phyloP scores from a whole-genome alignment of 2,329 filamentous ascomycete genomes.

The Plenodomus lindquistii region DNA sequence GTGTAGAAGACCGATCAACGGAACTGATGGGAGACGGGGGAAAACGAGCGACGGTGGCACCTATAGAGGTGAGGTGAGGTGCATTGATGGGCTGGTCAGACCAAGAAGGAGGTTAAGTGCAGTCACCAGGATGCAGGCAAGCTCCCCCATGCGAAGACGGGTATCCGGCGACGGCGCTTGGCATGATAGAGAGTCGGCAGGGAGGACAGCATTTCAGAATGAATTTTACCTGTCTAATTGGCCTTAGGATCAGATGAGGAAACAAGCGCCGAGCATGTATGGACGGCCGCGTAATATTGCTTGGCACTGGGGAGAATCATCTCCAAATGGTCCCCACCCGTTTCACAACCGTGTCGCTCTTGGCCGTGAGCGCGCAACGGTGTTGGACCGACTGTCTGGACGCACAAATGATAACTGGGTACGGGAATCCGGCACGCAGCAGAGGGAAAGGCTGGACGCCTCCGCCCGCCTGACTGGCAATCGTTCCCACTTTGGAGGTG shows the following conservation, averaged over 20 bases:
- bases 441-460: not conserved
- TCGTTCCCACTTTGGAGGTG: not conserved
- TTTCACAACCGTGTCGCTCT: slow-evolving; percentile 22
- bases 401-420: slow-evolving; percentile 1
- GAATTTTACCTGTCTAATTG: slow-evolving; percentile 21
- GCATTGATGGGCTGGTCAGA: slow-evolving; percentile 22
- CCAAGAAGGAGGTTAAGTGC: slow-evolving; percentile 29
- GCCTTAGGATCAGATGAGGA: slow-evolving; percentile 20
- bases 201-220: slow-evolving; percentile 21
- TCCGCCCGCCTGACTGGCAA: not conserved
- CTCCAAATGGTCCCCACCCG: slow-evolving; percentile 22
- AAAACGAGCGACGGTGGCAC: slow-evolving; percentile 24
- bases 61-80: slow-evolving; percentile 32
- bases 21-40: slow-evolving; percentile 13
- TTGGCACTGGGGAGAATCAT: slow-evolving; percentile 22
- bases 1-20: slow-evolving; percentile 7
- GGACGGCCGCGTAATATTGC: slow-evolving; percentile 34
- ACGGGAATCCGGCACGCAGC: not conserved
- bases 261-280: slow-evolving; percentile 25
- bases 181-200: slow-evolving; percentile 29
- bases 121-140: slow-evolving; percentile 32
- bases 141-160: slow-evolving; percentile 39
- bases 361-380: slow-evolving; percentile 20
- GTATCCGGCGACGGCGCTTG: slow-evolving; percentile 35
- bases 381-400: slow-evolving; percentile 4